A percentile compares a stretch with the other conserved stretches of the same genome.
Conservation (phyloP, 1,284 basidiomycete genomes). For the Boletus albobrunnescens region DNA sequence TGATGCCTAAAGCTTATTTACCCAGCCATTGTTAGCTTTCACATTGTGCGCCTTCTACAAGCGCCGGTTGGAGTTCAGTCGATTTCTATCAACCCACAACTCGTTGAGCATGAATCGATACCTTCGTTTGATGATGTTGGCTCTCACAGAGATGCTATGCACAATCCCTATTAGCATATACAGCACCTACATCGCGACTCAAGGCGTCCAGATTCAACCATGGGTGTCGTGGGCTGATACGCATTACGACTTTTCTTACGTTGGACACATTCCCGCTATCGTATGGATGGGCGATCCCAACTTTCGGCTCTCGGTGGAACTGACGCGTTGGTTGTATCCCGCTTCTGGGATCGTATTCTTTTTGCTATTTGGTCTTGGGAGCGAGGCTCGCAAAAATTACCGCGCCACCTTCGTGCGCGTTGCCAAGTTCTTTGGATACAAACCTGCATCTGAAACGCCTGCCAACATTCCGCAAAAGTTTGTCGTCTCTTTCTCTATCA, state of each 20-base stretch:
- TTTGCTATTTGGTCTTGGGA: constrained; percentile 41
- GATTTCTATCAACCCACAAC: constrained; percentile 25
- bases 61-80: constrained; percentile 28
- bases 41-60: constrained; percentile 31
- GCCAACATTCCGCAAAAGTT: constrained; percentile 8
- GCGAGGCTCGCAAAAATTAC: constrained; percentile 39
- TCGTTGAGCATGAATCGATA: constrained; percentile 46
- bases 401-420: constrained; percentile 6
- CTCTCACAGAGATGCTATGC: constrained; percentile 42
- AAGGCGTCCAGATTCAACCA: constrained; percentile 33
- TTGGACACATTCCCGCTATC: constrained; percentile 31
- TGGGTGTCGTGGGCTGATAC: constrained; percentile 42
- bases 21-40: constrained; percentile 22
- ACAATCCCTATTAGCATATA: constrained; percentile 34
- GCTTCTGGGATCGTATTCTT: constrained; percentile 40
- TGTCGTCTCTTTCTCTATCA: constrained; percentile 3
- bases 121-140: constrained; percentile 51
- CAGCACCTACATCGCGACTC: constrained; percentile 34
- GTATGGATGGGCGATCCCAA: constrained; percentile 25
- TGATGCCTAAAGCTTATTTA: background rate
- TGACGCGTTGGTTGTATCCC: constrained; percentile 39
- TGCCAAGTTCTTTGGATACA: constrained; percentile 16
- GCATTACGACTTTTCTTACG: constrained; percentile 38
- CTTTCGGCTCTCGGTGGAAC: constrained; percentile 19
- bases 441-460: constrained; percentile 6